Base-by-base conservation (phyloP, 805 yeast genomes). In the Candida ficus region DNA sequence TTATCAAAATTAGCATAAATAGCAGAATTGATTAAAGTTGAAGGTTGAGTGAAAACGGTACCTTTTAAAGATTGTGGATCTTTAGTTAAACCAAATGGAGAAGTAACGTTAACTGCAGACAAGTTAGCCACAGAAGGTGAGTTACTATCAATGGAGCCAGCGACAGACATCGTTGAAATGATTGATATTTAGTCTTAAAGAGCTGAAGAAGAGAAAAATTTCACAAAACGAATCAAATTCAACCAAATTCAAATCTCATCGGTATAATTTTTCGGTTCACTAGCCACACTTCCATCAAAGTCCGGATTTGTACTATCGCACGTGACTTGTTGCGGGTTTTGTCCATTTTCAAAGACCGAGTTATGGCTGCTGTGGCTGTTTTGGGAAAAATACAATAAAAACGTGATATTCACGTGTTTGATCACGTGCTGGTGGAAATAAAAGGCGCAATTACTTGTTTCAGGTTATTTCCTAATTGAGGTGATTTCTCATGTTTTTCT, bases 31-130 rank as follows among this genome's bases (percentile, higher is more conserved):
- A 80, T 67, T 26, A 79, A 63, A 36, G 77, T 71, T 36, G 67
- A 64, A 12, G 85, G 77, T 19, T 81, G 69, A 19, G 79, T 71
- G 52, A 78, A 74, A 27, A 64, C 66, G 11, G 72, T 58, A 33
- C 73, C 76, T 35, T 64, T 67, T 33, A 80, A 54, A 28, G 67
- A 61, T 38, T 63, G 61, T 8, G 84, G 83, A 54, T 79, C 83
- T 17, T 71, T 63, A n/a, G 78, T 69, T 18, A 75, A 50, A 8
- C 84, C 87, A 57, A 80, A 82, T 8, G 88, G 87, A 36, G 71
- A 61, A 23, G 65, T 59, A 27, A 57, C 50, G 12, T 70, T 63
- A 17, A 72, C 69, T 22, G 70, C 61, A 11, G 69, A 60, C 27
- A 65, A 50, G 44, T 54, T 53, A 13, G 53, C 44, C n/a, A 51